Base-by-base conservation (phyloP, 23 red algal species). In the Rhodosorus marinus region DNA sequence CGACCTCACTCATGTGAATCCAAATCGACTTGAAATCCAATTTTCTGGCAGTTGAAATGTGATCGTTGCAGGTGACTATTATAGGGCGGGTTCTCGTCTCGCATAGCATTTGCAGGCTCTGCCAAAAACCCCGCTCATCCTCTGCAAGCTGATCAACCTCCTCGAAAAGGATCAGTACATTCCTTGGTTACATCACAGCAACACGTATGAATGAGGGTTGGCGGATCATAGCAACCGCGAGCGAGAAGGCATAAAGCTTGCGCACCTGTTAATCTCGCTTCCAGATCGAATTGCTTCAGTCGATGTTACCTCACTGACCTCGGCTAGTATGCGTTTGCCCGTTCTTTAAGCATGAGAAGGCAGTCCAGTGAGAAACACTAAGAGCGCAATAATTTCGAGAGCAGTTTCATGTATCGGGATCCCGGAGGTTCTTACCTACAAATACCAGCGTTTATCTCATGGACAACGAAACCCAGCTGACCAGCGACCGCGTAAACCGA, bases 81-180 rank as follows among this genome's bases (percentile, higher is more conserved):
- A n/a, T n/a, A n/a, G n/a, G n/a, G n/a, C n/a, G n/a, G n/a, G n/a
- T n/a, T 4, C 30, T 55, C 19, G 59, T 27, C 4, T 33, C 33
- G 5, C 33, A 57, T 15, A 79, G 59, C 32, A 68, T 54, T 32
- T 54, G 57, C 17, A 79, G 33, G 47, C 38, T 29, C 17, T 51
- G 24, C 73, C 73, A 79, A 66, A 79, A 79, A n/a, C 73, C 73
- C 52, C 64, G 62, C 38, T 79, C 73, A 38, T 79, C 73, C 17
- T 65, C 73, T 5, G 62, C 57, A 41, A 79, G 33, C 26, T 54
- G 14, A 31, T 79, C 73, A 28, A 79, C 73, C 4, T 79, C 73
- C 34, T 79, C 73, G 57, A 79, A 79, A 5, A 79, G 24, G 24
- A 79, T 66, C 26, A 79, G 59, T 5, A 64, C 69, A 26, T 51